Evolutionary conservation across 371 early-diverging fungal genomes (phyloP).

Genomic region (Circinella minor): DNA sequence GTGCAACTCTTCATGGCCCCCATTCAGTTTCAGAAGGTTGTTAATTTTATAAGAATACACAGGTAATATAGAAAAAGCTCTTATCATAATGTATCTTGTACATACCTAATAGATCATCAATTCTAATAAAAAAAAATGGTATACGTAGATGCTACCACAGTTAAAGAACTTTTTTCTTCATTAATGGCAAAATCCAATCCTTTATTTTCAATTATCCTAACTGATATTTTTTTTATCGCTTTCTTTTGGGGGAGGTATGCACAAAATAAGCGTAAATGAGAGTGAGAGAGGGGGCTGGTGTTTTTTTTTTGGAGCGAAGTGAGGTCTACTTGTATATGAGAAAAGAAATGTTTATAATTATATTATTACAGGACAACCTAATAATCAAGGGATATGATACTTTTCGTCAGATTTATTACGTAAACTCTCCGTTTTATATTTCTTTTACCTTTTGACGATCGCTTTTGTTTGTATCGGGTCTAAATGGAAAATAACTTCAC

Average conservation of each 20-base stretch:
- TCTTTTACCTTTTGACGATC: not conserved
- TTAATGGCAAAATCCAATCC: not conserved
- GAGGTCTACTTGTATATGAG: not conserved
- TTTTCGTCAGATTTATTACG: not conserved
- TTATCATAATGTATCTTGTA: conserved; percentile 11
- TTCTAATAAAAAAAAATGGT: not conserved
- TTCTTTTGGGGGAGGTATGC: too few relatives aligned
- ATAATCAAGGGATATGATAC: not conserved
- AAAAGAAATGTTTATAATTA: not conserved
- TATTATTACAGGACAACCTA: too few relatives aligned
- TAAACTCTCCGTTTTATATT: not conserved
- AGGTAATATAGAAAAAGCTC: not conserved
- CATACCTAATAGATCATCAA: not conserved
- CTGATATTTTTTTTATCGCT: too few relatives aligned
- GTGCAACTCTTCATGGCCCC: not conserved
- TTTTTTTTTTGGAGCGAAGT: not conserved
- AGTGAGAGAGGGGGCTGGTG: not conserved
- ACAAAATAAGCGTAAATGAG: not conserved
- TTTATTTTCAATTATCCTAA: not conserved
- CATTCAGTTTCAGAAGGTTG: not conserved
- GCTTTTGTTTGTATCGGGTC: not conserved
- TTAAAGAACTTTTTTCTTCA: not conserved
- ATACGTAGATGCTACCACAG: conserved; percentile 7
- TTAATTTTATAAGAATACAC: not conserved
- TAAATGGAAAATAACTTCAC: not conserved